Evolutionary conservation across 495 filamentous ascomycete species (phyloP).

Genomic region (Clohesyomyces aquaticus): DNA sequence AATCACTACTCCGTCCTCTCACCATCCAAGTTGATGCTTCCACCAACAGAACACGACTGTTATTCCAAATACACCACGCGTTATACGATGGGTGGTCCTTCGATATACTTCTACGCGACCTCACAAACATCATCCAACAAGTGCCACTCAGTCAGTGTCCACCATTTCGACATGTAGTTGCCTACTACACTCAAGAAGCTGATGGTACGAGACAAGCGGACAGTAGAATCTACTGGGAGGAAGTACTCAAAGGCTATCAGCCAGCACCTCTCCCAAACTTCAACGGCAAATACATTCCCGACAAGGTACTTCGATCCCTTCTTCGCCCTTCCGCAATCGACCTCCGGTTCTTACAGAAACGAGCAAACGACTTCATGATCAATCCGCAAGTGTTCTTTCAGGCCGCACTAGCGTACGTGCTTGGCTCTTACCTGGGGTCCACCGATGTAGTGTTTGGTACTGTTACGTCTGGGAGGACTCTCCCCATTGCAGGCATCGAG

Average conservation of each 20-base stretch:
- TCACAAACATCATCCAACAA: constrained; percentile 52
- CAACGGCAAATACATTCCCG: constrained; percentile 38
- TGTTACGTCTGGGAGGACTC: constrained; percentile 73
- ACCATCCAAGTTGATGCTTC: constrained; percentile 54
- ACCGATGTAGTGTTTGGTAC: constrained; percentile 74
- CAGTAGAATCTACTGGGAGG: constrained; percentile 60
- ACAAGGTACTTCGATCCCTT: background rate
- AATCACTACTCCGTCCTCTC: constrained; percentile 61
- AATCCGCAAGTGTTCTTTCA: constrained; percentile 71
- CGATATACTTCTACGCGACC: constrained; percentile 69
- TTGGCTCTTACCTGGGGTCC: constrained; percentile 62
- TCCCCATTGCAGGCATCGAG: constrained; percentile 68
- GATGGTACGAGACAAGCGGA: constrained; percentile 41
- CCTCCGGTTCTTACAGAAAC: background rate
- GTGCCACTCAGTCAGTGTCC: constrained; percentile 48
- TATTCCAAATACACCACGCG: constrained; percentile 69
- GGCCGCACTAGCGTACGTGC: constrained; percentile 66
- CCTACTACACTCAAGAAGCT: constrained; percentile 41
- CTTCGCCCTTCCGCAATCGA: constrained; percentile 1
- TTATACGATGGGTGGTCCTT: constrained; percentile 86
- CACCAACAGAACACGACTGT: constrained; percentile 46
- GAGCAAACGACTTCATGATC: constrained; percentile 29
- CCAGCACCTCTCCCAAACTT: constrained; percentile 52
- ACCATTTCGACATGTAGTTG: constrained; percentile 55
- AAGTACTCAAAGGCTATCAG: constrained; percentile 53